phyloP scores from a whole-genome alignment of 345 rosid genomes.

The Turritis glabra region DNA sequence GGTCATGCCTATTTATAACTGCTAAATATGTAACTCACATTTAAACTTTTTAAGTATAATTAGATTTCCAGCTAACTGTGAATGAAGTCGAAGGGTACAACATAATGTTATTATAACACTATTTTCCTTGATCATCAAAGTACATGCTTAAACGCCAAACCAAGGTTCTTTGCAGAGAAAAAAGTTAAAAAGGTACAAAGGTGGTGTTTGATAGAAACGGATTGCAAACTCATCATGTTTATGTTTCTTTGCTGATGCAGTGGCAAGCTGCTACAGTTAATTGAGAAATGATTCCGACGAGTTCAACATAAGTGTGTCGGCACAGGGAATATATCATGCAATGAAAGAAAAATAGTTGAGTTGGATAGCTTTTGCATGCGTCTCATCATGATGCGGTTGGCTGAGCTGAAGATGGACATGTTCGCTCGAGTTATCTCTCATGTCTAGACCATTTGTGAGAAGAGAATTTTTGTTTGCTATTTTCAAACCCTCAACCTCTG shows the following conservation, averaged over 20 bases:
- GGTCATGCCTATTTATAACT: too few species aligned
- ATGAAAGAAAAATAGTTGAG: constrained; percentile 55
- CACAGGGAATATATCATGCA: neutral
- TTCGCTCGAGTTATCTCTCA: constrained; percentile 54
- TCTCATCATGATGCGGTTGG: constrained; percentile 66
- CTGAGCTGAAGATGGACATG: constrained; percentile 83
- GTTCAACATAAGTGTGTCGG: neutral
- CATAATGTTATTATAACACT: too few species aligned
- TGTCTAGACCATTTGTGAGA: constrained; percentile 49
- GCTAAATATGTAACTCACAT: too few species aligned
- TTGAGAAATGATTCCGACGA: neutral
- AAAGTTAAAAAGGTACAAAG: constrained; percentile 1
- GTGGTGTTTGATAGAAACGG: constrained; percentile 24
- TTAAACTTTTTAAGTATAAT: too few species aligned
- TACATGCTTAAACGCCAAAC: constrained; percentile 11
- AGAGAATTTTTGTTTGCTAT: constrained; percentile 46
- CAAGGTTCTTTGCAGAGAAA: neutral
- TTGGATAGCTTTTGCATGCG: constrained; percentile 51
- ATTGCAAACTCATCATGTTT: constrained; percentile 36
- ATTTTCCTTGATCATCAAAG: too few species aligned
- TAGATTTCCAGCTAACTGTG: too few species aligned
- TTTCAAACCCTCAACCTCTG: constrained; percentile 57
- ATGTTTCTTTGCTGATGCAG: constrained; percentile 47
- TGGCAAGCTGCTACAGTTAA: constrained; percentile 62
- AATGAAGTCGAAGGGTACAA: too few species aligned